These are phyloP conservation scores for Jamesozyma hellenica DNA, from an alignment of 805 yeast genomes.

Conservation along the genomic window DNA sequence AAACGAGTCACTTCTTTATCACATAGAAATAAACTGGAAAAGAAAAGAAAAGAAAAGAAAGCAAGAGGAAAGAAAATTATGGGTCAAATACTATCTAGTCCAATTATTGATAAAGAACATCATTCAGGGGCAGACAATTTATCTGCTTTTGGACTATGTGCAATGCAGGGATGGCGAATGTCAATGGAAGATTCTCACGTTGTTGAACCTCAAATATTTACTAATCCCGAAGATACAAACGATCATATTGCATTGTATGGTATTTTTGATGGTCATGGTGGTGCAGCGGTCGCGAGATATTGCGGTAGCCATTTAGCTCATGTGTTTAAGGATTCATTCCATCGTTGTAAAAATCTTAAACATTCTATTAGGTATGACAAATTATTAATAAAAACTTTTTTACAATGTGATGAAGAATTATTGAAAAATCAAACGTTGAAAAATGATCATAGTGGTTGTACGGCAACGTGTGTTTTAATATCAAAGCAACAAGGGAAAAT, in stretches of 20 bases:
- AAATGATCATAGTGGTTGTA: slow-evolving; percentile 88
- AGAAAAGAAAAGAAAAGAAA: too few relatives aligned
- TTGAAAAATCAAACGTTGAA: slow-evolving; percentile 54
- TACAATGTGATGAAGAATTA: slow-evolving; percentile 74
- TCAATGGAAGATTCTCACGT: slow-evolving; percentile 96
- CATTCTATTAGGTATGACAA: not conserved
- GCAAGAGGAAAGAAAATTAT: too few relatives aligned
- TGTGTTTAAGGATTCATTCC: slow-evolving; percentile 49
- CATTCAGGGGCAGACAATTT: slow-evolving; percentile 58
- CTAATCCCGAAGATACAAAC: slow-evolving; percentile 5
- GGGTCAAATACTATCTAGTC: slow-evolving; percentile 97
- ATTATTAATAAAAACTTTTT: slow-evolving; percentile 60
- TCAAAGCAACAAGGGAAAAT: slow-evolving; percentile 38
- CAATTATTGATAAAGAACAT: slow-evolving; percentile 61
- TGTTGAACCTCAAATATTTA: slow-evolving; percentile 28
- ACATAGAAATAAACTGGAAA: too few relatives aligned
- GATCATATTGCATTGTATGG: slow-evolving; percentile 73
- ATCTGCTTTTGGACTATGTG: slow-evolving; percentile 72
- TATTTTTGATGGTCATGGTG: slow-evolving; percentile 97
- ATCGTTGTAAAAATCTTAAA: not conserved
- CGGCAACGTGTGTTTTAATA: slow-evolving; percentile 82
- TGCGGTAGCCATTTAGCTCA: slow-evolving; percentile 70
- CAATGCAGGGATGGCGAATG: slow-evolving; percentile 99
- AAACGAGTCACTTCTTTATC: too few relatives aligned
- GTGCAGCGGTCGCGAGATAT: slow-evolving; percentile 77